Base-by-base conservation (phyloP, 768 basidiomycete species). In the Tylopilus intermedius region DNA sequence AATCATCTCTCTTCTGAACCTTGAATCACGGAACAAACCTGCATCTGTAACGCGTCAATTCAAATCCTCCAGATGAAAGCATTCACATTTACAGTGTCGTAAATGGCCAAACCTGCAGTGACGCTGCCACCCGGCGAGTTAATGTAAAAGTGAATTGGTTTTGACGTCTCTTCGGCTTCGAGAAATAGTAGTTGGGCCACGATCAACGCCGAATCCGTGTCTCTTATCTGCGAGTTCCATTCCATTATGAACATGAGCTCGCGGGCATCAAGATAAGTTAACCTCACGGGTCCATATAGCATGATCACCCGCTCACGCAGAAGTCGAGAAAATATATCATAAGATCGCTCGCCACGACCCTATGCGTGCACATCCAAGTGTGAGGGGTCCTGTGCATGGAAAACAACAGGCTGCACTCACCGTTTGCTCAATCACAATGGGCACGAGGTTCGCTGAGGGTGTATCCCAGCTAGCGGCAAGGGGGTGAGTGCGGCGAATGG, bases 91-190 rank as follows among this genome's bases (percentile, higher is more conserved):
- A 95, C 93, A 63, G 95, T 97, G 65, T 98, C 95, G 73, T 98
- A 98, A 45, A 98, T 95, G 15, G 94, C 95, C 54, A 98, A 74
- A 8, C 95, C 95, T 45, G 94, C 92, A 0, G 94, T 95, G 37
- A 98, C 95, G 63, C 88, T 90, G 29, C 95, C 95, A 2, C 95
- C 95, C 0, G 95, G 95, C 7, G 90, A 94, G 71, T 97, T 97
- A 60, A 98, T 95, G 70, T 98, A 98, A 10, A 98, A 72, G 62
- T 95, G 94, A 50, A 98, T 96, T 3, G 95, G 95, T 66, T 92
- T 91, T 8, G 85, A 83, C 0, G 93, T 83, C 58, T 97, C 94
- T 69, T 95, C 94, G 1, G 95, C 94, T 75, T 98, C 95, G 54
- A 97, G 78, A 70, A 95, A 97, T 39, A 98, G 82, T 8, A 98